Percentiles rank a stretch among this genome's conserved stretches.
phyloP scores from a whole-genome alignment of 495 filamentous ascomycete genomes.

The Sordaria brevicollis region DNA sequence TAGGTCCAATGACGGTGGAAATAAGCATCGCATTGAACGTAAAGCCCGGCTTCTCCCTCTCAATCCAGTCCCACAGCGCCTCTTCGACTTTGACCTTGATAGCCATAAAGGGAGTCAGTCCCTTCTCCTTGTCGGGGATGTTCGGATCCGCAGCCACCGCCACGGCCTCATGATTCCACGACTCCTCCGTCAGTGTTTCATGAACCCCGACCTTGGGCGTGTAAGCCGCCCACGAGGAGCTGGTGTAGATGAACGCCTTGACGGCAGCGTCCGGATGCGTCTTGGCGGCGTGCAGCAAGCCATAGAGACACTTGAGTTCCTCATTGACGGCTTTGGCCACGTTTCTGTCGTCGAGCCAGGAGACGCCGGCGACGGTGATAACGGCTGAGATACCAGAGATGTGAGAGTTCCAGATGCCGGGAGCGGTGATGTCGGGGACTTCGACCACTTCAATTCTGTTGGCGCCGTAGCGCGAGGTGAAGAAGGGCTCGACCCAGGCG shows the following conservation, averaged over 20 bases:
- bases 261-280: slow-evolving; percentile 2
- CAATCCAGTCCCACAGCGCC: slow-evolving; percentile 21
- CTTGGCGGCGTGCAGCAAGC: slow-evolving; percentile 9
- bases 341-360: slow-evolving; percentile 1
- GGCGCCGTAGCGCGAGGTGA: slow-evolving; percentile 27
- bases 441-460: slow-evolving; percentile 26
- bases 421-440: slow-evolving; percentile 26
- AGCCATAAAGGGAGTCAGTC: slow-evolving; percentile 18
- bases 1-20: slow-evolving; percentile 14
- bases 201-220: slow-evolving; percentile 11
- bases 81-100: slow-evolving; percentile 15
- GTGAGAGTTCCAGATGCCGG: slow-evolving; percentile 26
- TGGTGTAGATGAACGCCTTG: slow-evolving; percentile 17
- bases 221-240: slow-evolving; percentile 16
- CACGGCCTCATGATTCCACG: slow-evolving; percentile 17
- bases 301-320: not conserved
- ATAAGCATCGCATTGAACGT: slow-evolving; percentile 18
- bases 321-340: slow-evolving; percentile 4
- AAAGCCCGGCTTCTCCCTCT: slow-evolving; percentile 15
- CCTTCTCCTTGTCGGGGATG: slow-evolving; percentile 5
- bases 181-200: slow-evolving; percentile 10
- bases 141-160: slow-evolving; percentile 1
- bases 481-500: slow-evolving; percentile 30
- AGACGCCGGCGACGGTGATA: slow-evolving; percentile 3
- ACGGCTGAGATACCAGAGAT: slow-evolving; percentile 24